Conservation (phyloP, 2,329 filamentous ascomycete species). For the Aspergillus sp. region DNA sequence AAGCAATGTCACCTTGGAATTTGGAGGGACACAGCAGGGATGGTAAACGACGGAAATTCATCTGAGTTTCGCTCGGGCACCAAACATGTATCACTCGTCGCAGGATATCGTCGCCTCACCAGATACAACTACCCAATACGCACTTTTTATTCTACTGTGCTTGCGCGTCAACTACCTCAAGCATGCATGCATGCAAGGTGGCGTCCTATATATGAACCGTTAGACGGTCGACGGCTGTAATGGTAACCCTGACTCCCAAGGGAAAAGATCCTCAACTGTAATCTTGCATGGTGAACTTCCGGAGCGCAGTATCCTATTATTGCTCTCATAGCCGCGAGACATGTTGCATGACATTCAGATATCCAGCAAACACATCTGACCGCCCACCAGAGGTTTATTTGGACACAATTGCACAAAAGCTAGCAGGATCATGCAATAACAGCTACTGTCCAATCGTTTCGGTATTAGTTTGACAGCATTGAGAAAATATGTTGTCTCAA, state of each 20-base stretch:
- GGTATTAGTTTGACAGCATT: neutral
- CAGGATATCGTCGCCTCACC: neutral
- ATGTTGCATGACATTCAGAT: neutral
- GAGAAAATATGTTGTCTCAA: conserved; percentile 4
- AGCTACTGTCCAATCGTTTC: neutral
- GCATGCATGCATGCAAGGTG: conserved; percentile 7
- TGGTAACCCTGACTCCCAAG: neutral
- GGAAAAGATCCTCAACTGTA: neutral
- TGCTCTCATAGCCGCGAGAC: neutral
- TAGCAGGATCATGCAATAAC: neutral
- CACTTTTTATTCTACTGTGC: neutral
- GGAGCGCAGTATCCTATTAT: neutral
- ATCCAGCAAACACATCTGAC: neutral
- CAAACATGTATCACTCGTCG: neutral
- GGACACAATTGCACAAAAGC: neutral
- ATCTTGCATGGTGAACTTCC: conserved; percentile 8
- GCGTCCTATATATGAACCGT: neutral
- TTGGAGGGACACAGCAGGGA: neutral
- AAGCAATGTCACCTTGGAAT: neutral
- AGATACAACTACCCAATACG: neutral
- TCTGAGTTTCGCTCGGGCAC: neutral
- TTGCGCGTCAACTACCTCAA: neutral
- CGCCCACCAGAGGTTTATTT: neutral
- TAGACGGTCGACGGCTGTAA: neutral
- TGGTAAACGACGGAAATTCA: neutral